These are phyloP conservation scores for Gossypioides kirkii DNA, from an alignment of 345 rosid species.

Conservation along the genomic window DNA sequence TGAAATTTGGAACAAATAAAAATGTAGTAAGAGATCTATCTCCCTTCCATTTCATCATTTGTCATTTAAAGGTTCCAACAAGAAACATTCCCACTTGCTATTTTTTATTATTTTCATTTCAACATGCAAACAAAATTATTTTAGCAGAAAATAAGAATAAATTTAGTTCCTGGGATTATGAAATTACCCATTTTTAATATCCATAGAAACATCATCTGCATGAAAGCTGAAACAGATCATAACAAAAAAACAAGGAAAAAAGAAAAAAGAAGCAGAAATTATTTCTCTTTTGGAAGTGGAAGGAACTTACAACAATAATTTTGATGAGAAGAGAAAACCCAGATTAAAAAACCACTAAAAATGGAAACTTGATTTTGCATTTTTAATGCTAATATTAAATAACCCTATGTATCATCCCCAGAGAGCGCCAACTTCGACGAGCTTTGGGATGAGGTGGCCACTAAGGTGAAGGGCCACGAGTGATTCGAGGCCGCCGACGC, in stretches of 20 bases:
- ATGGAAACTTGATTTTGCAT: neutral
- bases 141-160: neutral
- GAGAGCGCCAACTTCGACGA: slow-evolving; percentile 80
- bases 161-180: neutral
- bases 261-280: neutral
- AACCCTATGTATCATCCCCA: slow-evolving; percentile 37
- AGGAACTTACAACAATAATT: neutral
- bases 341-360: neutral
- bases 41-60: neutral
- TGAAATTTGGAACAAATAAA: no score
- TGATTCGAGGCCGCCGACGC: slow-evolving; percentile 84
- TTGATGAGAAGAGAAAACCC: slow-evolving; percentile 3
- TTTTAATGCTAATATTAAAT: slow-evolving; percentile 13
- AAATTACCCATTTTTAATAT: neutral
- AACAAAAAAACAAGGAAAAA: neutral
- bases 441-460: slow-evolving; percentile 81
- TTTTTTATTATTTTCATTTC: neutral
- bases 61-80: neutral
- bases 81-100: neutral
- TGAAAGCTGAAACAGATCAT: neutral
- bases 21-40: no score
- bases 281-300: neutral
- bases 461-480: slow-evolving; percentile 84
- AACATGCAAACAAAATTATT: neutral
- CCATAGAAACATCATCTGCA: neutral